These are phyloP conservation scores for Auriscalpium microsporum DNA, from an alignment of 768 basidiomycete species.

Conservation along the genomic window DNA sequence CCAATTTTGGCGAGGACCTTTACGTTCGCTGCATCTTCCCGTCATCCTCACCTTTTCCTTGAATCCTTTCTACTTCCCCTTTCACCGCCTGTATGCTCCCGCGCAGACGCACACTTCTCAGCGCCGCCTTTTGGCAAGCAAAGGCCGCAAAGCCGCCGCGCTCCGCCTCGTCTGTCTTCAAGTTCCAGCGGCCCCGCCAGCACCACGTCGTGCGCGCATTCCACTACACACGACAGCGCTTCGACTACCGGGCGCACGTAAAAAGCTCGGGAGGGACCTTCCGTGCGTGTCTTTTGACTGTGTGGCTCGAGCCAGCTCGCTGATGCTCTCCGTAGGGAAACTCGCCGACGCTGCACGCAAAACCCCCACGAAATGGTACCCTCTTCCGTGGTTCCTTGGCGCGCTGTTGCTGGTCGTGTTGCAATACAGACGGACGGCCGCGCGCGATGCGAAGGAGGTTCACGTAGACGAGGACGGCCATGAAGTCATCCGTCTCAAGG, in stretches of 20 bases:
- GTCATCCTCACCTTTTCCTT: too few species aligned
- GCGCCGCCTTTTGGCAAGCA: background rate
- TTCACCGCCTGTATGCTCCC: too few species aligned
- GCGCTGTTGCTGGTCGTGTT: slow-evolving; percentile 78
- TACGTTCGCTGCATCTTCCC: too few species aligned
- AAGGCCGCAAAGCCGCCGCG: background rate
- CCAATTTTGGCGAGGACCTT: too few species aligned
- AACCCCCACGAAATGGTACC: slow-evolving; percentile 94
- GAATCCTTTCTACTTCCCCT: too few species aligned
- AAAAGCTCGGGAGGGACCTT: slow-evolving; percentile 11
- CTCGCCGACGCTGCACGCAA: slow-evolving; percentile 72
- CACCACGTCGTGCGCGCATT: background rate
- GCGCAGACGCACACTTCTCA: background rate
- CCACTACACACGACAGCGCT: background rate
- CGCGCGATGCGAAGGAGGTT: slow-evolving; percentile 39
- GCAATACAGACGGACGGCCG: slow-evolving; percentile 53
- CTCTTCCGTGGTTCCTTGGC: slow-evolving; percentile 83
- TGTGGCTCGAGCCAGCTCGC: slow-evolving; percentile 1
- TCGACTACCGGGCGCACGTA: background rate
- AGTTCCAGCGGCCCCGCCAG: background rate
- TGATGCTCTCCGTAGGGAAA: slow-evolving; percentile 34
- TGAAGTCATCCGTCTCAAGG: slow-evolving; percentile 72
- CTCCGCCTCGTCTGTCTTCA: background rate
- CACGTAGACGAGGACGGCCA: slow-evolving; percentile 77
- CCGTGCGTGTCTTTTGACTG: slow-evolving; percentile 21